These are phyloP conservation scores for Nitzschia sp. DNA, from an alignment of 108 stramenopile genomes.

Conservation along the genomic window DNA sequence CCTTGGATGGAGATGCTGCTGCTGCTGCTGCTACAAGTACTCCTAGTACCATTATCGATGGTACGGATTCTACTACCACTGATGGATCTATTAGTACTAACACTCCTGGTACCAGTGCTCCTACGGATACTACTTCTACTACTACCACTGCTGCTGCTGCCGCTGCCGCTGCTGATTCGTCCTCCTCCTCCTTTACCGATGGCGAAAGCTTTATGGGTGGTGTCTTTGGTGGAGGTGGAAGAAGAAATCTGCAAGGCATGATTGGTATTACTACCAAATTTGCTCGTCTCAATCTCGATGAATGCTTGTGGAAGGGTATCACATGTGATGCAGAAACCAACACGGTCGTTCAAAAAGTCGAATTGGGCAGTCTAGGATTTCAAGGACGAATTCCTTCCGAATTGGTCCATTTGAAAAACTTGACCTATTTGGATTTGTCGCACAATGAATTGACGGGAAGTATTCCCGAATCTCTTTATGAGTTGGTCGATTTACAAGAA, in stretches of 20 bases:
- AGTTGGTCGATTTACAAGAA: not conserved
- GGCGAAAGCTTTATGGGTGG: not conserved
- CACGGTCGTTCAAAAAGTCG: conserved; percentile 38
- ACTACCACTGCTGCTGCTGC: not conserved
- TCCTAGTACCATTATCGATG: not conserved
- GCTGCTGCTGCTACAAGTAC: not conserved
- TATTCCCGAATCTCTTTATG: conserved; percentile 31
- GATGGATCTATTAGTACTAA: not conserved
- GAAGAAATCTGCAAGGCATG: not conserved
- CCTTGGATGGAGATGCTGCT: not conserved
- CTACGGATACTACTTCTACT: not conserved
- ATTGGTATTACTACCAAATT: not conserved
- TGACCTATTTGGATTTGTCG: conserved; percentile 21
- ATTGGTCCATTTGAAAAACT: not conserved
- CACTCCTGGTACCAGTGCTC: not conserved
- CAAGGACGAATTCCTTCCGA: conserved; percentile 30
- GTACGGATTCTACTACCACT: not conserved
- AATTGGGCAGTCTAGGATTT: conserved; percentile 32
- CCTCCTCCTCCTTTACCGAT: not conserved
- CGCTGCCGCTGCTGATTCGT: not conserved
- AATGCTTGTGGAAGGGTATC: conserved; percentile 60
- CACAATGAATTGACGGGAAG: conserved; percentile 11
- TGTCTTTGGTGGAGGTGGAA: not conserved
- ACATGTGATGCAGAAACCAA: conserved; percentile 57
- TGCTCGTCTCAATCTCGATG: not conserved